Evolutionary conservation across 192 early-diverging fungal species (phyloP).

Genomic region (Lunasporangiospora selenospora): DNA sequence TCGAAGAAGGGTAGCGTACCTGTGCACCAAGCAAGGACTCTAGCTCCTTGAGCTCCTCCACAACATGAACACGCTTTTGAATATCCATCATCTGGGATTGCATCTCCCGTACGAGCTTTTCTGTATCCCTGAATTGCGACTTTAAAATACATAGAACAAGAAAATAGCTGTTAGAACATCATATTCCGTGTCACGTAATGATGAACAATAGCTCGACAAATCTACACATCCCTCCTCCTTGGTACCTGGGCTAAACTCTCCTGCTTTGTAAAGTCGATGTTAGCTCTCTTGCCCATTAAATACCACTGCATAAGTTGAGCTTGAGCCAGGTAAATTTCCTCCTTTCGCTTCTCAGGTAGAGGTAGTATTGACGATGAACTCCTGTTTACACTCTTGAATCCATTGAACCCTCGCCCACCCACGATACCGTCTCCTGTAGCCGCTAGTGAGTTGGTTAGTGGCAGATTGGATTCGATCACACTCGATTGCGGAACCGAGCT

Average conservation of each 20-base stretch:
- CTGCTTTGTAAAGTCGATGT: slow-evolving; percentile 11
- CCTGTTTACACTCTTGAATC: too few relatives aligned
- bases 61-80: slow-evolving; percentile 22
- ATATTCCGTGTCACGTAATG: too few relatives aligned
- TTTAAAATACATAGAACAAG: neutral
- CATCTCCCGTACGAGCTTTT: slow-evolving; percentile 7
- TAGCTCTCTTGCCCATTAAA: slow-evolving; percentile 7
- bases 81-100: neutral
- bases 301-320: slow-evolving; percentile 31
- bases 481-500: too few relatives aligned
- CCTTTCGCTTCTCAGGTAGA: slow-evolving; percentile 8
- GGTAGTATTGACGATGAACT: too few relatives aligned
- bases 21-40: slow-evolving; percentile 18
- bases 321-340: slow-evolving; percentile 40
- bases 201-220: neutral
- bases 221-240: too few relatives aligned
- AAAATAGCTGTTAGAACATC: too few relatives aligned
- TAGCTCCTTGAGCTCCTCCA: slow-evolving; percentile 14
- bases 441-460: too few relatives aligned
- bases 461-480: too few relatives aligned
- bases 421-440: too few relatives aligned
- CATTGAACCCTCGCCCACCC: too few relatives aligned
- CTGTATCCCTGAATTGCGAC: slow-evolving; percentile 16
- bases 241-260: slow-evolving; percentile 29
- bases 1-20: neutral